Base-by-base conservation (phyloP, 1,284 basidiomycete species). In the Hypsizygus ulmarius region DNA sequence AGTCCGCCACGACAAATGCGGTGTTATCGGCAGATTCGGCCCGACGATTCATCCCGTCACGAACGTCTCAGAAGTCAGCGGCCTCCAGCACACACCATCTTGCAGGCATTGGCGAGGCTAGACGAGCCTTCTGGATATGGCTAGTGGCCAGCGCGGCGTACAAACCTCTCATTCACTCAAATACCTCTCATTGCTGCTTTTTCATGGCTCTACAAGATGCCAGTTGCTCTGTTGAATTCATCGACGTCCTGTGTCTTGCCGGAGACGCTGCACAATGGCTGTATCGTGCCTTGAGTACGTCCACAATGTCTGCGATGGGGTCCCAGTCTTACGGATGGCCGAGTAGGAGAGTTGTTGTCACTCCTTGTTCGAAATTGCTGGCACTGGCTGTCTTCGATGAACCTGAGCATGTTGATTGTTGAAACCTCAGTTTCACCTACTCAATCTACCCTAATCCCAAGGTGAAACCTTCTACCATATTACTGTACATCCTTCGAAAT, bases 401-500 rank as follows among this genome's bases (percentile, higher is more conserved):
- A 33, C 28, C 21, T 52, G 3, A 12, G 53, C 48, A 30, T 21
- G 52, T 51, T n/a, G 11, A 35, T 28, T 21, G n/a, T 25, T 39
- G 18, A 27, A 15, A 21, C 7, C n/a, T 25, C 21, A 29, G 12
- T 15, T 5, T 34, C 16, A 11, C 10, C 1, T 8, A 14, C 34
- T 30, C 32, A 40, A 27, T 5, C 10, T 32, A 21, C 19, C 29
- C 29, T 18, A 14, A 16, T 35, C 19, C 32, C 32, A 25, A 56
- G 55, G 35, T 10, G 32, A 47, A 43, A 27, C 38, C 5, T 4
- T 50, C 11, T 28, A 30, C 30, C 28, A 28, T 9, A 27, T 57
- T 10, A 51, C 56, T 15, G 41, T 43, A 4, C 48, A 51, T 25
- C 45, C 50, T 14, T 50, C 56, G 12, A 34, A 52, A 27, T 60